These are phyloP conservation scores for Candida tallmaniae DNA, from an alignment of 805 yeast genomes.

Conservation along the genomic window DNA sequence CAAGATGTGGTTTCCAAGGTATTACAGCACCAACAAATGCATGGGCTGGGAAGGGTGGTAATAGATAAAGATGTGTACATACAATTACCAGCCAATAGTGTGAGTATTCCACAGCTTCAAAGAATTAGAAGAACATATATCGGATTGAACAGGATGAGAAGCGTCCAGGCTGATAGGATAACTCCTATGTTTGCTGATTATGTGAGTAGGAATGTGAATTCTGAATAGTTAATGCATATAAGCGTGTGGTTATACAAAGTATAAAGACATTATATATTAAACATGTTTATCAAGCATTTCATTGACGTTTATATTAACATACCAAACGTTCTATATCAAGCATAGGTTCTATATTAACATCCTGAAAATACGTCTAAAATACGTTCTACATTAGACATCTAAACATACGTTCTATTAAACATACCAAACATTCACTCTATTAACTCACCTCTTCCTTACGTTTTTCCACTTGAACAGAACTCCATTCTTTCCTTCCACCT, in stretches of 20 bases:
- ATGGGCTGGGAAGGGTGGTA: constrained; percentile 46
- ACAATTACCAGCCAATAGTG: constrained; percentile 57
- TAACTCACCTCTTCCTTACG: constrained; percentile 49
- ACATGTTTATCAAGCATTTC: too few relatives aligned
- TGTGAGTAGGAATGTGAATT: constrained; percentile 52
- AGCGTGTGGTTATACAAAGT: neutral
- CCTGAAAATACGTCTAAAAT: neutral
- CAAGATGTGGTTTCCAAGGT: constrained; percentile 59
- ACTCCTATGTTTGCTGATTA: constrained; percentile 74
- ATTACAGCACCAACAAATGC: constrained; percentile 56
- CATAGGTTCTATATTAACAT: neutral
- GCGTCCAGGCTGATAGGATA: constrained; percentile 65
- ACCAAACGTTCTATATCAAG: too few relatives aligned
- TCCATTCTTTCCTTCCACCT: constrained; percentile 63
- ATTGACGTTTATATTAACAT: too few relatives aligned
- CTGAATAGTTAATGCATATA: neutral
- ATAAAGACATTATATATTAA: too few relatives aligned
- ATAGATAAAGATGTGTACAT: constrained; percentile 45
- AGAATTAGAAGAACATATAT: constrained; percentile 80
- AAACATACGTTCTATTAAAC: too few relatives aligned
- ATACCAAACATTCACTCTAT: too few relatives aligned
- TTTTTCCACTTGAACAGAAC: constrained; percentile 82
- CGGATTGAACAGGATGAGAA: constrained; percentile 74
- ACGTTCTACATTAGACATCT: constrained; percentile 17
- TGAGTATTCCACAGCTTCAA: constrained; percentile 75